Conservation (phyloP, 768 basidiomycete species). For the Punctularia strigosozonata region DNA sequence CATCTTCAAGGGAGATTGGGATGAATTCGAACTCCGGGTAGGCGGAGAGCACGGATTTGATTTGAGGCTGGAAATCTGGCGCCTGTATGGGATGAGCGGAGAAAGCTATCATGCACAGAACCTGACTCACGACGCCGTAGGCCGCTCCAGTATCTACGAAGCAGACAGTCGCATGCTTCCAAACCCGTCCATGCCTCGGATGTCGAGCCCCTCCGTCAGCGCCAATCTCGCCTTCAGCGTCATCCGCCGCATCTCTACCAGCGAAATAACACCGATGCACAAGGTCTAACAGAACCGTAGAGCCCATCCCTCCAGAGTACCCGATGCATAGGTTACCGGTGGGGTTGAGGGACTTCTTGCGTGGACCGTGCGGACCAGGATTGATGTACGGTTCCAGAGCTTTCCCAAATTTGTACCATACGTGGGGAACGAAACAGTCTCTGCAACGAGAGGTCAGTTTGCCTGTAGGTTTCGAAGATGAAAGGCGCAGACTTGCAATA, state of each 20-base stretch:
- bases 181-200: slow-evolving; percentile 48
- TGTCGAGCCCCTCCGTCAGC: slow-evolving; percentile 50
- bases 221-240: slow-evolving; percentile 14
- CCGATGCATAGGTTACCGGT: slow-evolving; percentile 57
- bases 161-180: slow-evolving; percentile 51
- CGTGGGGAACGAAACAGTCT: slow-evolving; percentile 54
- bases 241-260: slow-evolving; percentile 12
- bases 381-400: slow-evolving; percentile 57
- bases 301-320: slow-evolving; percentile 73
- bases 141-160: slow-evolving; percentile 61
- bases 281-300: slow-evolving; percentile 61
- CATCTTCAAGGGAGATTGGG: slow-evolving; percentile 58
- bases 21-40: slow-evolving; percentile 47
- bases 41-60: too few species aligned
- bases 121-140: slow-evolving; percentile 42
- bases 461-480: background rate
- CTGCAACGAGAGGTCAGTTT: slow-evolving; percentile 18
- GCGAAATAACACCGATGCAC: slow-evolving; percentile 48
- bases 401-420: slow-evolving; percentile 52
- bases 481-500: slow-evolving; percentile 61
- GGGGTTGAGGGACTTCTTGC: slow-evolving; percentile 51
- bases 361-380: slow-evolving; percentile 36
- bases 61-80: background rate
- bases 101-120: background rate
- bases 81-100: background rate